Conservation (phyloP, 495 filamentous ascomycete genomes). For the Pseudomonodictys pantanalensis region DNA sequence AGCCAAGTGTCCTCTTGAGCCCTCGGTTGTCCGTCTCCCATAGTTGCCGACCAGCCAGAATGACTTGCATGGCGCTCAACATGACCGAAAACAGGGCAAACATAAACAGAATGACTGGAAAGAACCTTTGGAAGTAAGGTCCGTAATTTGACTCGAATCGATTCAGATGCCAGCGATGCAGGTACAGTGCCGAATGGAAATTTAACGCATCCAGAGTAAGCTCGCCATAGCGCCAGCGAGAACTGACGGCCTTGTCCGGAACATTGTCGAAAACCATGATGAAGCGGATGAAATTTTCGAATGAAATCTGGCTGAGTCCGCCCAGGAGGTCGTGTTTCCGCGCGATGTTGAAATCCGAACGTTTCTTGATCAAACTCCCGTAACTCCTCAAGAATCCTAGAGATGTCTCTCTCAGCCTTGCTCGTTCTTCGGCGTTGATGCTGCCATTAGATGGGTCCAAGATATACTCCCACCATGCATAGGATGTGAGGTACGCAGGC, state of each 20-base stretch:
- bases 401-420: neutral
- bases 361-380: slow-evolving; percentile 3
- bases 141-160: slow-evolving; percentile 9
- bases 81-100: slow-evolving; percentile 18
- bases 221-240: slow-evolving; percentile 14
- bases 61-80: slow-evolving; percentile 26
- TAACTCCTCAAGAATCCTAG: slow-evolving; percentile 13
- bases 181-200: slow-evolving; percentile 6
- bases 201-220: slow-evolving; percentile 13
- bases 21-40: slow-evolving; percentile 20
- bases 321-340: neutral
- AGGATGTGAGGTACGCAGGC: slow-evolving; percentile 9
- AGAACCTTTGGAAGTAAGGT: slow-evolving; percentile 14
- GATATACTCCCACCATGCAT: slow-evolving; percentile 18
- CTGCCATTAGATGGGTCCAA: slow-evolving; percentile 1
- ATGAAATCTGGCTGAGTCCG: neutral
- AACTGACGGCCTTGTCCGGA: neutral
- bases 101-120: slow-evolving; percentile 16
- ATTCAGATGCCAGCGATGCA: slow-evolving; percentile 9
- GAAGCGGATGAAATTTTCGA: slow-evolving; percentile 12
- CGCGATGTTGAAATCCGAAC: slow-evolving; percentile 21
- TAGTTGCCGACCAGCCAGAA: slow-evolving; percentile 2
- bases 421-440: slow-evolving; percentile 7
- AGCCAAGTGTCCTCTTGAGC: slow-evolving; percentile 6
- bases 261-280: slow-evolving; percentile 7